A percentile compares a stretch with the other conserved stretches of the same genome.
Conservation (phyloP, 176 grass and related monocot genomes). For the Stipa capillata region DNA sequence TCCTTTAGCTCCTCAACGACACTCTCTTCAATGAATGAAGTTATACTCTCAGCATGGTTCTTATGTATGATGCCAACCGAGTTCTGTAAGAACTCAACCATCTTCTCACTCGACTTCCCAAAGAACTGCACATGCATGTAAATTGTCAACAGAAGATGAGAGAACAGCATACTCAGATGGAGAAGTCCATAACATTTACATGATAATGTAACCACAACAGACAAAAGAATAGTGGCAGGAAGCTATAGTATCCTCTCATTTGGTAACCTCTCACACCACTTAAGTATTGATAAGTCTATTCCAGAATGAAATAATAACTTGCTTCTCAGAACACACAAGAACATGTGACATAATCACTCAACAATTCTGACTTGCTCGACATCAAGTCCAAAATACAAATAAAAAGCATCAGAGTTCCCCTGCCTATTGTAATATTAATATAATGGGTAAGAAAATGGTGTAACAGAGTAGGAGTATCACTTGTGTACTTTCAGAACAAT, state of each 20-base stretch:
- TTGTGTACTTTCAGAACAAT: background rate
- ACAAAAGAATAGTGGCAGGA: background rate
- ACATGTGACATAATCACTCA: background rate
- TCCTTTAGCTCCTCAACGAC: slow-evolving; percentile 74
- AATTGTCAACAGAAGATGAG: background rate
- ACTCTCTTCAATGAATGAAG: slow-evolving; percentile 88
- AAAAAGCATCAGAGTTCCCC: background rate
- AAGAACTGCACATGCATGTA: slow-evolving; percentile 49
- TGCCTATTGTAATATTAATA: background rate
- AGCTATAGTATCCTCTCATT: background rate
- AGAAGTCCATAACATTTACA: background rate
- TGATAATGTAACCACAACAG: background rate
- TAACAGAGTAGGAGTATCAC: background rate
- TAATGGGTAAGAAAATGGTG: background rate
- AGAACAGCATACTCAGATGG: background rate
- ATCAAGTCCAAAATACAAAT: background rate
- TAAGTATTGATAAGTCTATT: background rate
- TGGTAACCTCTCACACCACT: background rate
- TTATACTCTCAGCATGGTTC: slow-evolving; percentile 88
- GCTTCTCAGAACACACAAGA: background rate
- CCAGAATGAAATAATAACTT: background rate
- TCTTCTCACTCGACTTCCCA: slow-evolving; percentile 73
- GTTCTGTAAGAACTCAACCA: slow-evolving; percentile 85
- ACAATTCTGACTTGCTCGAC: background rate
- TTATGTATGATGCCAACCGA: slow-evolving; percentile 95